These are phyloP conservation scores for Suhomyces sp. DNA, from an alignment of 805 yeast genomes.

Conservation along the genomic window DNA sequence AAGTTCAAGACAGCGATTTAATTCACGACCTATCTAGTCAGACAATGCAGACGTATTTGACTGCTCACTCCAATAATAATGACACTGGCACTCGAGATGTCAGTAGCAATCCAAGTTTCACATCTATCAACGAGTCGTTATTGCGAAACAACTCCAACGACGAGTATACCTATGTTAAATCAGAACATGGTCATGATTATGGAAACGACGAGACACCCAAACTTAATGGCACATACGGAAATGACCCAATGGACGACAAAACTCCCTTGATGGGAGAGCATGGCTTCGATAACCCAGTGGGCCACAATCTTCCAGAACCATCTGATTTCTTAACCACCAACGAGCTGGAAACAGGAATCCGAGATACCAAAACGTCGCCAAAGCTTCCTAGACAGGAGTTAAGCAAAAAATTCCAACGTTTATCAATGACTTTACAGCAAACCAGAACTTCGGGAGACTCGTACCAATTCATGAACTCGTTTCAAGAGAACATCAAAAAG, in stretches of 20 bases:
- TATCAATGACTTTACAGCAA: slow-evolving; percentile 36
- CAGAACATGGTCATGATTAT: slow-evolving; percentile 10
- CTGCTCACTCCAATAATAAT: slow-evolving; percentile 17
- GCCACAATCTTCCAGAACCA: slow-evolving; percentile 6
- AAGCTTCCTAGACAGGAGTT: slow-evolving; percentile 33
- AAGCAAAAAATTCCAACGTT: slow-evolving; percentile 34
- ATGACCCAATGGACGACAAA: slow-evolving; percentile 22
- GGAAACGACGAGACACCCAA: slow-evolving; percentile 33
- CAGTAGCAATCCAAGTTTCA: slow-evolving; percentile 26
- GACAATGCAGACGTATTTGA: slow-evolving; percentile 25
- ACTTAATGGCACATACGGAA: slow-evolving; percentile 10
- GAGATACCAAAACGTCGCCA: slow-evolving; percentile 3
- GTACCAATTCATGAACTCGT: slow-evolving; percentile 34
- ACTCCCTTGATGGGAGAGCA: slow-evolving; percentile 25
- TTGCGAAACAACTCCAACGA: slow-evolving; percentile 17
- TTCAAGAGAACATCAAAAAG: slow-evolving; percentile 37
- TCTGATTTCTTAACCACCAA: not conserved
- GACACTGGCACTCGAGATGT: slow-evolving; percentile 2
- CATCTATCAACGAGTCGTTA: slow-evolving; percentile 33
- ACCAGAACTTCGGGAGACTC: slow-evolving; percentile 39
- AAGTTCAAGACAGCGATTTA: slow-evolving; percentile 1
- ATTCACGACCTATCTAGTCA: slow-evolving; percentile 17
- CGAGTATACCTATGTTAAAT: slow-evolving; percentile 2
- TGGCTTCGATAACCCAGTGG: slow-evolving; percentile 8
- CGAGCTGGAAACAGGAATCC: not conserved